These are phyloP conservation scores for Secale cereale DNA, from an alignment of 176 grass and related monocot species.

Conservation along the genomic window DNA sequence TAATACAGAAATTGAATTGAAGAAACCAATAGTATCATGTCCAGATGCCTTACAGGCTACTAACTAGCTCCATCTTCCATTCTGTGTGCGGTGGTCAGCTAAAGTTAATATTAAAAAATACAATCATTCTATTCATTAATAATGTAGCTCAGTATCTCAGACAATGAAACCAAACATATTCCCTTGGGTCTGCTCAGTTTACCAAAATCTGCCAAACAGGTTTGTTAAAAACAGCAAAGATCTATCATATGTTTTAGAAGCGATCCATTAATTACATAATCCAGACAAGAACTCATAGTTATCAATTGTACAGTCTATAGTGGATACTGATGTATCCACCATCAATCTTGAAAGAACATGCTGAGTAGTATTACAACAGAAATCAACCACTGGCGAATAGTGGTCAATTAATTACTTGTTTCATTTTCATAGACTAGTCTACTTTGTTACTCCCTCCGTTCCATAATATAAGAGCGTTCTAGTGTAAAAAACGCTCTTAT, in stretches of 20 bases:
- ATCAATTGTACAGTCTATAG: not conserved
- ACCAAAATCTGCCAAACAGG: not conserved
- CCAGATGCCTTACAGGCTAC: not conserved
- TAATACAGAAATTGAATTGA: not conserved
- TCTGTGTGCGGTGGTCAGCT: not conserved
- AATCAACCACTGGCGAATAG: not conserved
- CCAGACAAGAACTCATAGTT: not conserved
- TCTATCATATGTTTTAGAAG: not conserved
- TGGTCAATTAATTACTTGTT: not conserved
- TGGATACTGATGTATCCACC: not conserved
- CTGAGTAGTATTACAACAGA: not conserved
- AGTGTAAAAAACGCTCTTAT: too few species aligned
- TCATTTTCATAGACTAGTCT: not conserved
- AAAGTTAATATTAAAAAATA: not conserved
- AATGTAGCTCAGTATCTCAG: not conserved
- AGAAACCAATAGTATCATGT: not conserved
- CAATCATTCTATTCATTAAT: not conserved
- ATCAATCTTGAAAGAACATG: not conserved
- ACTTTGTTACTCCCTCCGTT: too few species aligned
- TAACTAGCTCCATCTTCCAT: not conserved
- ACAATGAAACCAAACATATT: not conserved
- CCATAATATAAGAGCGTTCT: too few species aligned
- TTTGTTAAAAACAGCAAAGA: constrained; percentile 16
- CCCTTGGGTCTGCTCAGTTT: not conserved
- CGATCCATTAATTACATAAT: not conserved